phyloP scores from a whole-genome alignment of 2,329 filamentous ascomycete genomes.

The Xylariaceae sp. region DNA sequence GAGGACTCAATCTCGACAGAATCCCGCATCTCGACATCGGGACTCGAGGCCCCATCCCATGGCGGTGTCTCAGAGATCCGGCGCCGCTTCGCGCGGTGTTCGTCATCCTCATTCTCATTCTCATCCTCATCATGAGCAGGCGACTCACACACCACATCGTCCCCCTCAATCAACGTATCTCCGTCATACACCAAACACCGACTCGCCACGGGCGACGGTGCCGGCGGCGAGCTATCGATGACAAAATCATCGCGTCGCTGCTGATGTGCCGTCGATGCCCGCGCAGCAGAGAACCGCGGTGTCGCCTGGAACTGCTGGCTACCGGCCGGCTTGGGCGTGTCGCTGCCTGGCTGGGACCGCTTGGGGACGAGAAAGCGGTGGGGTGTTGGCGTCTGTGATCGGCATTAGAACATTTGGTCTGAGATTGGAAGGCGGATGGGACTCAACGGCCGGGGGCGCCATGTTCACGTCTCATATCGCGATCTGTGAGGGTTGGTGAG shows the following conservation, averaged over 20 bases:
- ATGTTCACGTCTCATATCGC: constrained; percentile 16
- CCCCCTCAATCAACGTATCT: constrained; percentile 7
- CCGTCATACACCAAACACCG: background rate
- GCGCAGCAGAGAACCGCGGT: constrained; percentile 27
- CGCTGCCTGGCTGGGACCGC: constrained; percentile 26
- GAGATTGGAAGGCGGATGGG: too few relatives aligned
- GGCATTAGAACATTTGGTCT: too few relatives aligned
- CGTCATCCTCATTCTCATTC: background rate
- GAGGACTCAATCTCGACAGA: constrained; percentile 17
- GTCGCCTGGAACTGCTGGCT: constrained; percentile 32
- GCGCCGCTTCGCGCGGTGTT: constrained; percentile 32
- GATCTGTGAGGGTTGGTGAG: background rate
- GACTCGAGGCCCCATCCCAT: constrained; percentile 3
- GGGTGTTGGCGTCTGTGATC: constrained; percentile 25
- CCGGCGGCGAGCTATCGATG: constrained; percentile 29
- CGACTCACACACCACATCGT: constrained; percentile 22
- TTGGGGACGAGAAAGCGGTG: constrained; percentile 32
- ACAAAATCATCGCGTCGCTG: constrained; percentile 15
- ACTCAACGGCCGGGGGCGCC: constrained; percentile 28
- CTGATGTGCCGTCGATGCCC: too few relatives aligned
- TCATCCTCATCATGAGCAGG: constrained; percentile 15
- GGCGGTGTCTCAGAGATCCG: constrained; percentile 34
- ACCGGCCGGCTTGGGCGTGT: constrained; percentile 26
- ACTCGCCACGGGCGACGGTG: background rate
- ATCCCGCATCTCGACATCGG: constrained; percentile 21